These are phyloP conservation scores for Pseudozyma flocculosa DNA, from an alignment of 1,284 basidiomycete genomes.

Conservation along the genomic window DNA sequence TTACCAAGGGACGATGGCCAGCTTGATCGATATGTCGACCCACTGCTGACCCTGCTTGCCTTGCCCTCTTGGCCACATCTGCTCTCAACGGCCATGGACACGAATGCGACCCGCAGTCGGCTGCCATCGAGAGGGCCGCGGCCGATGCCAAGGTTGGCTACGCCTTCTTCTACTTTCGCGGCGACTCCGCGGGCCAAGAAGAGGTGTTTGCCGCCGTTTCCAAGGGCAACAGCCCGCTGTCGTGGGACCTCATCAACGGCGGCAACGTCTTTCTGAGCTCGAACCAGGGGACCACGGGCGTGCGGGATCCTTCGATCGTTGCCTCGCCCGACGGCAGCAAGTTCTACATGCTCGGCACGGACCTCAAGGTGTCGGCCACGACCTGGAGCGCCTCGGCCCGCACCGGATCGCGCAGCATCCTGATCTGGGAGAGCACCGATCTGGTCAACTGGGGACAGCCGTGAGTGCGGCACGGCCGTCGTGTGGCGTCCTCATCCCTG, in stretches of 20 bases:
- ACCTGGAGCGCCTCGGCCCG: not conserved
- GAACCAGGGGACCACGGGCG: conserved; percentile 10
- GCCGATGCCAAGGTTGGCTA: conserved; percentile 7
- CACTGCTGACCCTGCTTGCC: not conserved
- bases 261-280: conserved; percentile 12
- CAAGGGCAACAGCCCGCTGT: conserved; percentile 6
- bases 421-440: conserved; percentile 11
- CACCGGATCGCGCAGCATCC: conserved; percentile 9
- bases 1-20: too few relatives aligned
- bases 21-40: too few relatives aligned
- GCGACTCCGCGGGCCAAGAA: conserved; percentile 10
- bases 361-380: conserved; percentile 4
- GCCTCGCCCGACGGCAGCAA: conserved; percentile 7
- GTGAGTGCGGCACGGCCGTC: too few relatives aligned
- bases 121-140: not conserved
- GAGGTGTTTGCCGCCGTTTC: conserved; percentile 11
- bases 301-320: conserved; percentile 9
- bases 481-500: too few relatives aligned
- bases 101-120: too few relatives aligned
- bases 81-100: too few relatives aligned
- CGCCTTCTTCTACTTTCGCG: conserved; percentile 17
- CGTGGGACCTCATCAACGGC: conserved; percentile 11
- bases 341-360: conserved; percentile 12
- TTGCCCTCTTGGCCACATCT: not conserved
- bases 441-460: conserved; percentile 5